phyloP scores from a whole-genome alignment of 2,329 filamentous ascomycete genomes.

The Diaporthe humulicola region DNA sequence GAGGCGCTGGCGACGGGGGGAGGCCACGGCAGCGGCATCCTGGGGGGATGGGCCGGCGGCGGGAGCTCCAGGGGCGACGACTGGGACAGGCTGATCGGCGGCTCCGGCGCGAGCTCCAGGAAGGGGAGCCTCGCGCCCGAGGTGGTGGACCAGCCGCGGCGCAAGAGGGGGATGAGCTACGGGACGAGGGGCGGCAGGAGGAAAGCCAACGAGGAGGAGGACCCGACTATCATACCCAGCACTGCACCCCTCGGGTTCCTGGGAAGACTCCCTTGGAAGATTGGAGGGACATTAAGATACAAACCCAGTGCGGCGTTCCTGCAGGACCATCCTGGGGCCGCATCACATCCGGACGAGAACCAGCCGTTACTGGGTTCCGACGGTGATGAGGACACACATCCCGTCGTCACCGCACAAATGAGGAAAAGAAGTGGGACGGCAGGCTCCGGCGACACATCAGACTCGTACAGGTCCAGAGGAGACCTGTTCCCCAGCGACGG shows the following conservation, averaged over 20 bases:
- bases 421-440: slow-evolving; percentile 83
- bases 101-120: slow-evolving; percentile 61
- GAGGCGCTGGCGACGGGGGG: slow-evolving; percentile 45
- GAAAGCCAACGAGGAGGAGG: slow-evolving; percentile 68
- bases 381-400: slow-evolving; percentile 62
- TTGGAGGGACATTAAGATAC: slow-evolving; percentile 87
- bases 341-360: slow-evolving; percentile 64
- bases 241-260: slow-evolving; percentile 89
- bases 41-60: slow-evolving; percentile 63
- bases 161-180: slow-evolving; percentile 91
- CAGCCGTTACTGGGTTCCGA: slow-evolving; percentile 76
- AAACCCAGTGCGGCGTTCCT: slow-evolving; percentile 92
- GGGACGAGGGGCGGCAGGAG: slow-evolving; percentile 73
- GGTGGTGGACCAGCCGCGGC: slow-evolving; percentile 74
- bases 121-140: slow-evolving; percentile 49
- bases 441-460: slow-evolving; percentile 84
- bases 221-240: slow-evolving; percentile 91
- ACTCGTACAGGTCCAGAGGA: slow-evolving; percentile 87
- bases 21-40: slow-evolving; percentile 64
- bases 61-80: slow-evolving; percentile 70
- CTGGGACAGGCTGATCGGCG: slow-evolving; percentile 84
- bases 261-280: slow-evolving; percentile 84
- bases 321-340: slow-evolving; percentile 82
- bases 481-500: slow-evolving; percentile 92
- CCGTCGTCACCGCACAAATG: slow-evolving; percentile 43